Conservation (phyloP, 2,329 filamentous ascomycete genomes). For the Aspergillus oerlinghausenensis region DNA sequence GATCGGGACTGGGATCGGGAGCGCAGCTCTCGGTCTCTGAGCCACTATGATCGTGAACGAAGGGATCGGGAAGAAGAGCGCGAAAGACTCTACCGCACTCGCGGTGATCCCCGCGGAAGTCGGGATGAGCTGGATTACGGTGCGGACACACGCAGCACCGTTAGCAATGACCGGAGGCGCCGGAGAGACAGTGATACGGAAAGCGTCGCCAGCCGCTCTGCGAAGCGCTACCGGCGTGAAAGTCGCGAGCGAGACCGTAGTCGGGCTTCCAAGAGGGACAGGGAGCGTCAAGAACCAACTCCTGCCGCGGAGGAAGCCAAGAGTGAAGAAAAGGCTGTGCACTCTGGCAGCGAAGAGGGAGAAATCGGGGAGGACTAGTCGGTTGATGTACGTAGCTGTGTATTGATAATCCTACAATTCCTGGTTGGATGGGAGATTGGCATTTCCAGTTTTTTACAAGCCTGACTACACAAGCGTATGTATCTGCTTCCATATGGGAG, state of each 20-base stretch:
- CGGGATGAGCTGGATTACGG: slow-evolving; percentile 91
- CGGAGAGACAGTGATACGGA: slow-evolving; percentile 74
- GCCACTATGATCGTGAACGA: slow-evolving; percentile 73
- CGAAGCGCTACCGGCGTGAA: slow-evolving; percentile 53
- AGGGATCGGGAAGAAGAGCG: slow-evolving; percentile 85
- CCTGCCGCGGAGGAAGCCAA: slow-evolving; percentile 31
- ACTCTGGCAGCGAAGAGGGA: slow-evolving; percentile 92
- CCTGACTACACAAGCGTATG: too few species aligned
- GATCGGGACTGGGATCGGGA: slow-evolving; percentile 36
- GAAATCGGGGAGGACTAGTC: slow-evolving; percentile 78
- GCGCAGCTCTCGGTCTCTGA: slow-evolving; percentile 27
- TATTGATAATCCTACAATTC: background rate
- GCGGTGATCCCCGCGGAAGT: slow-evolving; percentile 73
- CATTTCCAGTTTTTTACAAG: background rate
- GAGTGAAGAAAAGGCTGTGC: slow-evolving; percentile 51
- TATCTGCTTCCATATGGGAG: too few species aligned
- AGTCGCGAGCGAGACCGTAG: slow-evolving; percentile 36
- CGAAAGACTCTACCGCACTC: slow-evolving; percentile 76
- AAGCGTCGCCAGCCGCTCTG: slow-evolving; percentile 53
- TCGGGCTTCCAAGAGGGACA: slow-evolving; percentile 49
- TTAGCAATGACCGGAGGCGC: slow-evolving; percentile 66
- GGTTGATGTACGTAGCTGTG: background rate
- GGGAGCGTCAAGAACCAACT: slow-evolving; percentile 45
- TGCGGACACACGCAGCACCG: slow-evolving; percentile 57
- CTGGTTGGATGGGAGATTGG: background rate